phyloP scores from a whole-genome alignment of 1,284 basidiomycete species.

The Microbotryomycetes sp. region DNA sequence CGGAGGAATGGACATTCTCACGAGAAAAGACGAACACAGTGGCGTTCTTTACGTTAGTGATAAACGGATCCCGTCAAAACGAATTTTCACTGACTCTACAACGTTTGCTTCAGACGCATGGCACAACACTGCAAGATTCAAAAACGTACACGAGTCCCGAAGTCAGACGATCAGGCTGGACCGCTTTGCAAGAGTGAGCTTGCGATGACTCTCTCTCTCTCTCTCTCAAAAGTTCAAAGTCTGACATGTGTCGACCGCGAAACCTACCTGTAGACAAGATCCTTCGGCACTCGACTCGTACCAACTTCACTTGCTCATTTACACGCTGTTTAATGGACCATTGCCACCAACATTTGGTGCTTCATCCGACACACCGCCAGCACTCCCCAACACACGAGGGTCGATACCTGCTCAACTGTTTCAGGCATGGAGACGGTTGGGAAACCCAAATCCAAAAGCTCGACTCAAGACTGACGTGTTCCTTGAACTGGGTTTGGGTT shows the following conservation, averaged over 20 bases:
- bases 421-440: conserved; percentile 72
- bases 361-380: conserved; percentile 63
- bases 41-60: conserved; percentile 68
- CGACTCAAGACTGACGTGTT: conserved; percentile 71
- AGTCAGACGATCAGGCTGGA: conserved; percentile 85
- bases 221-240: too few relatives aligned
- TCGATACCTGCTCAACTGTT: conserved; percentile 71
- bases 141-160: conserved; percentile 61
- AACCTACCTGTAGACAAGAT: conserved; percentile 55
- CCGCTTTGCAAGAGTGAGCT: conserved; percentile 67
- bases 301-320: conserved; percentile 74
- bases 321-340: conserved; percentile 76
- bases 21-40: conserved; percentile 66
- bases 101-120: conserved; percentile 45
- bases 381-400: conserved; percentile 57
- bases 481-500: conserved; percentile 58
- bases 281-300: conserved; percentile 73
- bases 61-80: neutral
- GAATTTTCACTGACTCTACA: neutral
- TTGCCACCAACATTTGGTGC: conserved; percentile 52
- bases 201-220: neutral
- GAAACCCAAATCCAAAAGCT: conserved; percentile 77
- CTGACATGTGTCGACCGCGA: conserved; percentile 4
- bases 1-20: conserved; percentile 87
- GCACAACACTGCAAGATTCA: conserved; percentile 51